Conservation (phyloP, 2,329 filamentous ascomycete genomes). For the Aureobasidium melanogenum region DNA sequence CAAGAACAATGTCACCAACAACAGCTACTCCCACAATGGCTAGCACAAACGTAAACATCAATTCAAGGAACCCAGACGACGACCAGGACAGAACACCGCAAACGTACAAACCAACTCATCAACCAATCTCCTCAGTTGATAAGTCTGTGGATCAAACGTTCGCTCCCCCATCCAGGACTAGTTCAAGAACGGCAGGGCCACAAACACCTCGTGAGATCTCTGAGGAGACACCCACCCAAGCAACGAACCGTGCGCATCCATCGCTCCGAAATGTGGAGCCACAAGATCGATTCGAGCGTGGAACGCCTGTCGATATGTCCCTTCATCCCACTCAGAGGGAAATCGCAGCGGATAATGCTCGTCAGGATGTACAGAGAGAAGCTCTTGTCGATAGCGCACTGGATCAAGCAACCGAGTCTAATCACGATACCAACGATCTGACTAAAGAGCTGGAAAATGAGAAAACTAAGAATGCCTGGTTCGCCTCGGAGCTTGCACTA, state of each 20-base stretch:
- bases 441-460: slow-evolving; percentile 79
- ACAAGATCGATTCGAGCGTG: slow-evolving; percentile 4
- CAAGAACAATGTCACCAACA: slow-evolving; percentile 4
- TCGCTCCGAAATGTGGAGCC: neutral
- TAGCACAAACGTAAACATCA: neutral
- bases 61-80: neutral
- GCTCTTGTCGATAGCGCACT: slow-evolving; percentile 34
- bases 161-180: neutral
- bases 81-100: slow-evolving; percentile 5
- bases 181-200: slow-evolving; percentile 1
- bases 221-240: neutral
- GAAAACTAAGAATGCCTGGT: slow-evolving; percentile 90
- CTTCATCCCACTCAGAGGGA: neutral
- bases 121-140: neutral
- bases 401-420: slow-evolving; percentile 53
- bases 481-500: slow-evolving; percentile 85
- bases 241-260: neutral
- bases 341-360: neutral
- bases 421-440: slow-evolving; percentile 61
- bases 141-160: neutral
- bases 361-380: slow-evolving; percentile 4
- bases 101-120: slow-evolving; percentile 11
- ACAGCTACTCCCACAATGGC: neutral
- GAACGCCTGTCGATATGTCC: neutral
- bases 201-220: neutral